These are phyloP conservation scores for Phaeosphaeriaceae sp. DNA, from an alignment of 2,329 filamentous ascomycete species.

Conservation along the genomic window DNA sequence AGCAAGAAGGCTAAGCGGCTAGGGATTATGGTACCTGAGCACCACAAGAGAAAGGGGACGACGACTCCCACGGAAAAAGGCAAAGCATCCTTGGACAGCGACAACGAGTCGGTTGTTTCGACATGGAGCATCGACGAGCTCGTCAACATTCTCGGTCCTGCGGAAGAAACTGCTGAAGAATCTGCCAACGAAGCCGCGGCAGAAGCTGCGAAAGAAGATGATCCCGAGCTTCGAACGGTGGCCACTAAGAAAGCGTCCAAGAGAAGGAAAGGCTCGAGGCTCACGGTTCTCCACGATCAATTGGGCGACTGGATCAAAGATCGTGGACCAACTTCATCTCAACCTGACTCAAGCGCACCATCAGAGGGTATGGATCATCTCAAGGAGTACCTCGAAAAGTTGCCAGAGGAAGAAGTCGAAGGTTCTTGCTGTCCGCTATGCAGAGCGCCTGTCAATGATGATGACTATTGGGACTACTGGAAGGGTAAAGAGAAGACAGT, in stretches of 20 bases:
- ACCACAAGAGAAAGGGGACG: conserved; percentile 11
- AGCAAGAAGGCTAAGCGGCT: conserved; percentile 4
- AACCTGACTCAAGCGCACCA: conserved; percentile 23
- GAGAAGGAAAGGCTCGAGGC: conserved; percentile 6
- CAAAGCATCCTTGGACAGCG: conserved; percentile 1
- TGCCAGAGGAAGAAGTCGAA: conserved; percentile 23
- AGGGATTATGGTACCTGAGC: background rate
- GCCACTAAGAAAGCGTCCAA: conserved; percentile 5
- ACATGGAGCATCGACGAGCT: conserved; percentile 9
- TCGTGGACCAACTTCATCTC: conserved; percentile 17
- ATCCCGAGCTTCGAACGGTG: conserved; percentile 13
- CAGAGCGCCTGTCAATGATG: conserved; percentile 63
- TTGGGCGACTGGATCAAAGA: conserved; percentile 24
- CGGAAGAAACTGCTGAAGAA: too few species aligned
- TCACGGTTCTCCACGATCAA: conserved; percentile 20
- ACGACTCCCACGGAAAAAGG: background rate
- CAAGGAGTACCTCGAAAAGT: conserved; percentile 22
- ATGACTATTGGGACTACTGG: conserved; percentile 58
- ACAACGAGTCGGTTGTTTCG: conserved; percentile 4
- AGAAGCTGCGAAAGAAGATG: too few species aligned
- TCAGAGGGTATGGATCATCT: conserved; percentile 23
- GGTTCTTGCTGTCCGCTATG: conserved; percentile 69
- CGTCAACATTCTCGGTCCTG: background rate
- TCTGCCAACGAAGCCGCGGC: too few species aligned
- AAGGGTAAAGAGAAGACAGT: conserved; percentile 46